Evolutionary conservation across 2,329 filamentous ascomycete genomes (phyloP).

Genomic region (Calonectria multiphialidica): DNA sequence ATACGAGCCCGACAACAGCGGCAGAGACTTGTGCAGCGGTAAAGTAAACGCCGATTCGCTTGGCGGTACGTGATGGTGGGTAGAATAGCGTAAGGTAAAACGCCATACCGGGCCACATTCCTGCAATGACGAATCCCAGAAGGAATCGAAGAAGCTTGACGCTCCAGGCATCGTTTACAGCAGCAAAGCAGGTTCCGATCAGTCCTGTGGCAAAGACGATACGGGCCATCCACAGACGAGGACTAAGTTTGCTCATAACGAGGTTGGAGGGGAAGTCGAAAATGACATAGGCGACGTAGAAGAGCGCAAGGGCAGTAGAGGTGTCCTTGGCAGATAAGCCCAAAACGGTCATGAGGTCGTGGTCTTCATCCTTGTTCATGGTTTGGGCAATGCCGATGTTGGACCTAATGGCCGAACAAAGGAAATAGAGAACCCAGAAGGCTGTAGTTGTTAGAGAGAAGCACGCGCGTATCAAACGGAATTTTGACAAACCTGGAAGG

Average conservation of each 20-base stretch:
- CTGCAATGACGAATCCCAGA: slow-evolving; percentile 88
- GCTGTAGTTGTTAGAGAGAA: slow-evolving; percentile 59
- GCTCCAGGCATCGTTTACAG: slow-evolving; percentile 85
- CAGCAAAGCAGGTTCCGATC: slow-evolving; percentile 86
- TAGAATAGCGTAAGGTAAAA: slow-evolving; percentile 95
- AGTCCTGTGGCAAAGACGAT: slow-evolving; percentile 90
- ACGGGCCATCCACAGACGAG: slow-evolving; percentile 90
- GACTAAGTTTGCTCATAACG: slow-evolving; percentile 86
- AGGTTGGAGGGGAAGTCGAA: slow-evolving; percentile 92
- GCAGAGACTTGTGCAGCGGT: slow-evolving; percentile 91
- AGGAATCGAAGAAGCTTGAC: slow-evolving; percentile 89
- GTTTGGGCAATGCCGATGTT: slow-evolving; percentile 96
- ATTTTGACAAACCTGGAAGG: slow-evolving; percentile 63
- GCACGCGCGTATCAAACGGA: not conserved
- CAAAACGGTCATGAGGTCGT: slow-evolving; percentile 82
- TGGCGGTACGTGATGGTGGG: slow-evolving; percentile 86
- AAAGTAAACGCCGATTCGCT: slow-evolving; percentile 90
- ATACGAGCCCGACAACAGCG: slow-evolving; percentile 89
- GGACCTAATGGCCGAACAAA: slow-evolving; percentile 91
- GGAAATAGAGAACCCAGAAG: slow-evolving; percentile 92
- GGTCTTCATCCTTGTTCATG: slow-evolving; percentile 80
- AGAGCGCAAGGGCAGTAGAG: slow-evolving; percentile 86
- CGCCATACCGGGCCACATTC: slow-evolving; percentile 96
- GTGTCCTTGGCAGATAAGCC: slow-evolving; percentile 80
- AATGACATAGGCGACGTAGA: slow-evolving; percentile 92